Evolutionary conservation across 192 early-diverging fungal species (phyloP).

Genomic region (Linnemannia schmuckeri): DNA sequence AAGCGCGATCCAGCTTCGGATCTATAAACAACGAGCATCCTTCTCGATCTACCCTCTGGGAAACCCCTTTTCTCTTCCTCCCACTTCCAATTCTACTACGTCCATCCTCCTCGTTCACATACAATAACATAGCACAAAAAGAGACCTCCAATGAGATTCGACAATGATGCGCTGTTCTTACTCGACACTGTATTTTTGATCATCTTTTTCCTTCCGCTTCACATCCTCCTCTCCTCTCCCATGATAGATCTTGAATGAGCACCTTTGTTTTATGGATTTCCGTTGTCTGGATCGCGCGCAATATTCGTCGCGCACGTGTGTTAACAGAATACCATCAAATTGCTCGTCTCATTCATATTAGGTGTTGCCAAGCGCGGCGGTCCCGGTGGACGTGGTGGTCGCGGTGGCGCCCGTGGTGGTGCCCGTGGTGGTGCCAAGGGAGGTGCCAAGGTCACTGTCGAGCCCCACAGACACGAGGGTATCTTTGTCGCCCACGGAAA

Average conservation of each 20-base stretch:
- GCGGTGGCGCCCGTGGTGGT: conserved; percentile 70
- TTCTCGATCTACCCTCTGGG: conserved; percentile 5
- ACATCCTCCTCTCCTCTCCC: too few species aligned
- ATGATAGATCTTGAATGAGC: conserved; percentile 6
- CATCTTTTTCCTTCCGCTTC: background rate
- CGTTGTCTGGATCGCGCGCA: background rate
- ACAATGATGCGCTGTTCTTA: too few species aligned
- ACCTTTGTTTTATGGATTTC: background rate
- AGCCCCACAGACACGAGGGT: conserved; percentile 96
- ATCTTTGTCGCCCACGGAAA: conserved; percentile 98
- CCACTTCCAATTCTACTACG: background rate
- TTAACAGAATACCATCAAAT: background rate
- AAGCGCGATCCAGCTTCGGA: conserved; percentile 50
- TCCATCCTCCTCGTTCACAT: background rate
- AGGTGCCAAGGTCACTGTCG: conserved; percentile 95
- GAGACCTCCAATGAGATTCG: too few species aligned
- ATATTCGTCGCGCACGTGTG: background rate
- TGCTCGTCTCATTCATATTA: background rate
- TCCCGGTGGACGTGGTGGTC: conserved; percentile 65
- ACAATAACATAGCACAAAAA: too few species aligned
- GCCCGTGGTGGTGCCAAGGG: conserved; percentile 83
- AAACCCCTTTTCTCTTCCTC: background rate
- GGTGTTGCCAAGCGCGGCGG: conserved; percentile 66
- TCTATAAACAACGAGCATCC: conserved; percentile 3
- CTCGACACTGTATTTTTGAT: background rate